Evolutionary conservation across 129 eudicot species (phyloP), one percentile per base, ranked within the genome.

Genomic region (Saposhnikovia divaricata): DNA sequence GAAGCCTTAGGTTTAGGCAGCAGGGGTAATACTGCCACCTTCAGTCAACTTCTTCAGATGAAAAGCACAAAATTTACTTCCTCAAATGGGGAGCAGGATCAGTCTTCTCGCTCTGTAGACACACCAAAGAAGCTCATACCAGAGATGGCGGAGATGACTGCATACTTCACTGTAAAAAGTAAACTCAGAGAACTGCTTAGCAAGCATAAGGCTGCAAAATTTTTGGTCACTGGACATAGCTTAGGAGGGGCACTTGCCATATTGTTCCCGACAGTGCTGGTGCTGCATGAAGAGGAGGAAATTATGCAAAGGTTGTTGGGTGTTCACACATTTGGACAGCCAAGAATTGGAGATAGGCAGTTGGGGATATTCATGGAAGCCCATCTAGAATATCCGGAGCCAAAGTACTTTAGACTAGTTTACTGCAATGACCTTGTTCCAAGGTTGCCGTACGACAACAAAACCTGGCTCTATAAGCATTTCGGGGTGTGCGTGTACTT

Each of bases 201-300:
- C 53, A 91, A 92, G 88, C 92, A 95, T 83, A 84, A 43, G 81
- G 83, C 85, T 68, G 94, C 97, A 40, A 92, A 87, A 53, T 88
- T 95, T 83, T 65, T 95, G 72, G 93, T 95, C 31, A 92, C 96
- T 0, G 98, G 98, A 57, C 98, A 95, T 75, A 95, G 98, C 79
- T 78, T 95, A 44, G 99, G 99, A 39, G 99, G 97, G 66, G 99
- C 99, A 10, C 91, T 95, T 4, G 97, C 99, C 8, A 89, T 92
- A 80, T 46, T 95, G 77, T 92, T 92, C 81, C 93, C 96, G 4
- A 82, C 86, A 2, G 88, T 95, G 77, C 87, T 95, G 9, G 85
- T 87, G 27, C 74, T 90, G 74, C 94, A 89, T 6, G 88, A 89
- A 77, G 99, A 95, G 81, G 28, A 50, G 27, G 78, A 46, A 61